Percentiles rank a stretch among this genome's conserved stretches.
Conservation (phyloP, 345 rosid species). For the Rhodamnia rubescens region DNA sequence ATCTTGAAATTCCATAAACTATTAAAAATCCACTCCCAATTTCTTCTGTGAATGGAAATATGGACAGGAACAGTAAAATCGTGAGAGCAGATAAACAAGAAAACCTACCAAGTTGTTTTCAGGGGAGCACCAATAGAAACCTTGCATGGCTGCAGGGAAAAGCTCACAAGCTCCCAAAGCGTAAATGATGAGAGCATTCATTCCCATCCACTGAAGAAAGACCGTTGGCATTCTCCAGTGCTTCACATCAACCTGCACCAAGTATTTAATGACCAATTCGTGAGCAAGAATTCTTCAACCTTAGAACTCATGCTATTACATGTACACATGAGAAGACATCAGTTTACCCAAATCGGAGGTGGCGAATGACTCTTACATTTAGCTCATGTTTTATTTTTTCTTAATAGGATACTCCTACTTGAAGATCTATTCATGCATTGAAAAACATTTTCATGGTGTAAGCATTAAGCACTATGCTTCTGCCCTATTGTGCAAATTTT, state of each 20-base stretch:
- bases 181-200: constrained; percentile 48
- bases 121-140: constrained; percentile 46
- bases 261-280: neutral
- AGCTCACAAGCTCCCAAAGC: constrained; percentile 44
- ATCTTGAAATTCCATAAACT: neutral
- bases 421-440: neutral
- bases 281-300: neutral
- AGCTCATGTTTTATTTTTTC: neutral
- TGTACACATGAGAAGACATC: neutral
- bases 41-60: neutral
- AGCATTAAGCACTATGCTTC: neutral
- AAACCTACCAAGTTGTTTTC: constrained; percentile 40
- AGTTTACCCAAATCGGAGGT: neutral
- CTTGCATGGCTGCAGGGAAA: constrained; percentile 40
- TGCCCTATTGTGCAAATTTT: neutral
- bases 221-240: constrained; percentile 18
- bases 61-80: neutral
- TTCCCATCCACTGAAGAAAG: constrained; percentile 47
- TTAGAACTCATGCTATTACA: neutral
- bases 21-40: neutral
- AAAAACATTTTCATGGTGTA: neutral
- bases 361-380: neutral
- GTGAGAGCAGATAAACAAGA: neutral
- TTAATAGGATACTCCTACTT: neutral
- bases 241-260: constrained; percentile 45